Evolutionary conservation across 768 basidiomycete species (phyloP), one percentile per base, ranked within the genome.

Genomic region (Boletus coccyginus): DNA sequence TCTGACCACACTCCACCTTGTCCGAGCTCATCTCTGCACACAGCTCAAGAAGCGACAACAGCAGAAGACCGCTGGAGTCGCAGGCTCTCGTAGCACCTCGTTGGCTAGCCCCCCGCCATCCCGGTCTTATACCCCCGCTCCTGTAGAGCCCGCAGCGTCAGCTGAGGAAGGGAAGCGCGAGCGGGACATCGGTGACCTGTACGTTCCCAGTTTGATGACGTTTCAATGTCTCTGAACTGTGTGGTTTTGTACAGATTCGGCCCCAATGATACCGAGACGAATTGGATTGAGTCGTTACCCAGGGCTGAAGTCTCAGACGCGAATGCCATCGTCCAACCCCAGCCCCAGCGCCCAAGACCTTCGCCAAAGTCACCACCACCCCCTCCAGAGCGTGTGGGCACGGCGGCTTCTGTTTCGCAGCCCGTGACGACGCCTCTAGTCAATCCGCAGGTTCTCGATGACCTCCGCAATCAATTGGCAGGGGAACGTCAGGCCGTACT

Each of bases 31-130:
- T 21, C 45, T 46, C 49, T 24, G 50, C 36, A 24, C 49, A 46
- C 71, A 92, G 90, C 79, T 92, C 69, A 90, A 92, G 79, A 90
- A 89, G 73, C 81, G 87, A 56, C 88, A 88, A 61, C 86, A 85
- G 64, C 83, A 88, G 75, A 90, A 89, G 70, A 77, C 77, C 40
- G 11, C 51, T 24, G 58, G 49, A 17, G 55, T 48, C 31, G 76
- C 75, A 46, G 82, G 77, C 52, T 48, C 57, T 59, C 69, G 66
- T 66, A 60, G 56, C 66, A 42, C 48, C 44, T 67, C 66, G 35
- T 69, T 75, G 48, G 75, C 76, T 33, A 78, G 76, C 55, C 78
- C 78, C 11, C 77, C 81, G 16, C 74, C 75, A 7, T 79, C 78
- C 44, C 69, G 79, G 59, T 75, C 82, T 2, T 76, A 80, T 56